A percentile compares a stretch with the other conserved stretches of the same genome.
Evolutionary conservation across 805 yeast species (phyloP).

Genomic region (Yarrowia divulgata): DNA sequence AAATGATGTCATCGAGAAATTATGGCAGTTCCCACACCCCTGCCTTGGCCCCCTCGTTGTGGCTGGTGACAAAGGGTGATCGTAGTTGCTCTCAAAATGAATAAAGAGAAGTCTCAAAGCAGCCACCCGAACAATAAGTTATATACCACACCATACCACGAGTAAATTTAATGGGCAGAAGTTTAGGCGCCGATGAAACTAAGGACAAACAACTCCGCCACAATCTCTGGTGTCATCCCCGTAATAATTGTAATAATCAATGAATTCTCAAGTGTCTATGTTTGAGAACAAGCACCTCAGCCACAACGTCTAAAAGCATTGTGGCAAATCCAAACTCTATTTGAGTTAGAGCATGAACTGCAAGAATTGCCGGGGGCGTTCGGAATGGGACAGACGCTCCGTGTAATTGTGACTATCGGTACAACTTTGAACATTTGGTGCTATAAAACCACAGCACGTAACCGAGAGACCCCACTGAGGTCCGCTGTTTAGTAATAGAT

Average conservation of each 20-base stretch:
- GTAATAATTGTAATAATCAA: not conserved
- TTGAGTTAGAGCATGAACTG: not conserved
- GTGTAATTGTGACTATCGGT: too few relatives aligned
- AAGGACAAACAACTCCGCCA: not conserved
- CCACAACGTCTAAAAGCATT: not conserved
- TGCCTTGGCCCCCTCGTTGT: conserved; percentile 22
- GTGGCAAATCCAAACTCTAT: not conserved
- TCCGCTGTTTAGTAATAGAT: too few relatives aligned
- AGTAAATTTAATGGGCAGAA: not conserved
- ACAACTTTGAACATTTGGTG: too few relatives aligned
- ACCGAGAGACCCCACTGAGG: too few relatives aligned
- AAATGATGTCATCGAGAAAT: not conserved
- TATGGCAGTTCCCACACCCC: conserved; percentile 1
- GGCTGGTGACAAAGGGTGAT: not conserved
- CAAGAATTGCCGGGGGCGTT: not conserved
- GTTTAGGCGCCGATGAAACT: not conserved
- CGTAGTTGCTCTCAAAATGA: conserved; percentile 12
- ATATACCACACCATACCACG: not conserved
- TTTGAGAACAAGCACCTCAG: not conserved
- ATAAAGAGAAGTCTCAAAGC: not conserved
- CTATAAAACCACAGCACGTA: too few relatives aligned
- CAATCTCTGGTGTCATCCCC: not conserved
- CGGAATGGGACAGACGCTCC: too few relatives aligned
- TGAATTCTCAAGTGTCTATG: not conserved
- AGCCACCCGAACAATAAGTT: conserved; percentile 4